These are phyloP conservation scores for Phytophthora sojae DNA, from an alignment of 352 stramenopile species.

Conservation along the genomic window DNA sequence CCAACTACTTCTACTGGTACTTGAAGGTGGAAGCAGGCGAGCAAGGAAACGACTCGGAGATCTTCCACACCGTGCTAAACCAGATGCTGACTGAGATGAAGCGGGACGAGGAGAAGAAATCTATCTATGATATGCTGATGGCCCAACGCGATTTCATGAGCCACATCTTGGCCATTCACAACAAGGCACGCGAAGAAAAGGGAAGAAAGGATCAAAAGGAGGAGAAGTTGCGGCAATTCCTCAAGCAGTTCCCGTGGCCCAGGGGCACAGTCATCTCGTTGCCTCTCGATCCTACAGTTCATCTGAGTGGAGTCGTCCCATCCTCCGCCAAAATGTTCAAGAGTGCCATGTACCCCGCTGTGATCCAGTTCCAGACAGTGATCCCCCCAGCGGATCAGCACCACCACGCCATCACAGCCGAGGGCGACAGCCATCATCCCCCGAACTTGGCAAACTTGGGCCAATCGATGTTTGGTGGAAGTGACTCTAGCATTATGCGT, in stretches of 20 bases:
- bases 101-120: constrained; percentile 89
- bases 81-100: constrained; percentile 96
- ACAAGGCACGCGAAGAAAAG: constrained; percentile 92
- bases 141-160: constrained; percentile 95
- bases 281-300: constrained; percentile 86
- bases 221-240: constrained; percentile 89
- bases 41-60: constrained; percentile 74
- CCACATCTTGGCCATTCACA: constrained; percentile 93
- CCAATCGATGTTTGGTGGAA: constrained; percentile 64
- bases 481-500: constrained; percentile 60
- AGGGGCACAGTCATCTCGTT: constrained; percentile 85
- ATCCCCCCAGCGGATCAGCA: constrained; percentile 59
- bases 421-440: constrained; percentile 27
- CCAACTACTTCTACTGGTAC: constrained; percentile 99
- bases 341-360: constrained; percentile 97
- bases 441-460: constrained; percentile 44
- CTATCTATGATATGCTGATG: constrained; percentile 92
- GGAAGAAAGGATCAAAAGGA: constrained; percentile 98
- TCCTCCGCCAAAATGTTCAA: constrained; percentile 97
- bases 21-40: constrained; percentile 83
- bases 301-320: constrained; percentile 91
- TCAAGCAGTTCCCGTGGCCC: constrained; percentile 89
- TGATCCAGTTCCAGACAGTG: constrained; percentile 95
- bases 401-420: constrained; percentile 20
- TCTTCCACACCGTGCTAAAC: constrained; percentile 82